These are phyloP conservation scores for Penicillium roqueforti DNA, from an alignment of 495 filamentous ascomycete genomes.

Conservation along the genomic window DNA sequence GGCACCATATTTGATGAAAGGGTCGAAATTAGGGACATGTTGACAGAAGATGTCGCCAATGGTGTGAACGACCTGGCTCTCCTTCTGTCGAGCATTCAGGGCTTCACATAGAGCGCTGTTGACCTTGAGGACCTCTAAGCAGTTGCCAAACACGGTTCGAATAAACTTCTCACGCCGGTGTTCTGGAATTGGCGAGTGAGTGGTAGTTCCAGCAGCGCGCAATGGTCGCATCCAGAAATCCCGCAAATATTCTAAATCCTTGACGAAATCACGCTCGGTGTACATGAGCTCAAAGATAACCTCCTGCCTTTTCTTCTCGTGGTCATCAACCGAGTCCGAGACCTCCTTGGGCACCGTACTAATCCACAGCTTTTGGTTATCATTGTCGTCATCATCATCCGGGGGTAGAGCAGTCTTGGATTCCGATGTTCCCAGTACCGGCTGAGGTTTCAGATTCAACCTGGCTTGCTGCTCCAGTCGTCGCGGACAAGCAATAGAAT, in stretches of 20 bases:
- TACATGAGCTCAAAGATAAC: slow-evolving; percentile 99
- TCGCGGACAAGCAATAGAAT: slow-evolving; percentile 96
- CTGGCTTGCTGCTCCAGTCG: slow-evolving; percentile 92
- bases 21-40: slow-evolving; percentile 86
- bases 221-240: slow-evolving; percentile 99
- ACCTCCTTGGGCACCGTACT: slow-evolving; percentile 96
- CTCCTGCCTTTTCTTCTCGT: slow-evolving; percentile 96
- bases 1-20: slow-evolving; percentile 95
- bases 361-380: slow-evolving; percentile 99
- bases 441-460: slow-evolving; percentile 85
- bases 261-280: slow-evolving; percentile 98
- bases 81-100: slow-evolving; percentile 84
- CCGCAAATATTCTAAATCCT: slow-evolving; percentile 94
- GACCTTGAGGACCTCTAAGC: slow-evolving; percentile 88
- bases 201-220: slow-evolving; percentile 59
- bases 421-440: slow-evolving; percentile 77
- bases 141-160: slow-evolving; percentile 91
- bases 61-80: slow-evolving; percentile 79
- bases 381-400: slow-evolving; percentile 73
- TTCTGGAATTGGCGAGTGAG: slow-evolving; percentile 80
- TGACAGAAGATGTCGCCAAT: slow-evolving; percentile 94
- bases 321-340: slow-evolving; percentile 79
- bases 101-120: slow-evolving; percentile 83
- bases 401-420: slow-evolving; percentile 69
- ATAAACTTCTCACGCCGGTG: slow-evolving; percentile 86